Evolutionary conservation across 2,329 filamentous ascomycete genomes (phyloP), one percentile per base, ranked within the genome.

Genomic region (Blastomyces parvus): DNA sequence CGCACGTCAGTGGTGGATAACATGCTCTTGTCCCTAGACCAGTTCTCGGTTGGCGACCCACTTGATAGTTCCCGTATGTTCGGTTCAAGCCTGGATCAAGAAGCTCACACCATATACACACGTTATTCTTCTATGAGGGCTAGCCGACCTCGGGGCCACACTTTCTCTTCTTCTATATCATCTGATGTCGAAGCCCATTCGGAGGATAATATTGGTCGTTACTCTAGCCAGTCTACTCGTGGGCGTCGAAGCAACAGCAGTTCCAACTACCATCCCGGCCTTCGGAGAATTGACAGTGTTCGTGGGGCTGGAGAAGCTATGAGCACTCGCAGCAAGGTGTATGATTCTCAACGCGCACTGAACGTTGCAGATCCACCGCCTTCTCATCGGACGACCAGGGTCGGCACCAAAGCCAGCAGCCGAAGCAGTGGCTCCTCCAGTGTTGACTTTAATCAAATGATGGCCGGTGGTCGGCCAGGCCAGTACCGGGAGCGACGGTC

Each of bases 1-100:
- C 86, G 93, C 69, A 90, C 96, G 72, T 97, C 92, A 44, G 86
- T 99, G 68, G 91, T 99, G 64, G 89, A 94, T 76, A 96, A 97
- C 76, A 94, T 99, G 88, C 86, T 97, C 65, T 82, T 94, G 67
- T 96, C 92, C 50, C 86, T 99, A 67, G 93, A 96, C 76, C 89
- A 93, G 75, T 86, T 93, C 72, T 77, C 64, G 13, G 55, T 62
- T 6, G 27, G 61, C 30, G 62, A 66, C 59, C 53, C 61, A 22
- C 57, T 60, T 55, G 62, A 62, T 3, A 42, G 55, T 40, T 50
- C 63, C 9, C 62, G 64, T 57, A 65, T 59, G 17, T 59, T 78
- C 66, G 75, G 77, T 27, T 73, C 72, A 59, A 77, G 77, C 50
- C 70, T 72, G 64, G 74, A 77, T 52, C 72, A 75, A 59, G 77